Evolutionary conservation across 495 filamentous ascomycete species (phyloP).

Genomic region (Aspergillus coremiiformis): DNA sequence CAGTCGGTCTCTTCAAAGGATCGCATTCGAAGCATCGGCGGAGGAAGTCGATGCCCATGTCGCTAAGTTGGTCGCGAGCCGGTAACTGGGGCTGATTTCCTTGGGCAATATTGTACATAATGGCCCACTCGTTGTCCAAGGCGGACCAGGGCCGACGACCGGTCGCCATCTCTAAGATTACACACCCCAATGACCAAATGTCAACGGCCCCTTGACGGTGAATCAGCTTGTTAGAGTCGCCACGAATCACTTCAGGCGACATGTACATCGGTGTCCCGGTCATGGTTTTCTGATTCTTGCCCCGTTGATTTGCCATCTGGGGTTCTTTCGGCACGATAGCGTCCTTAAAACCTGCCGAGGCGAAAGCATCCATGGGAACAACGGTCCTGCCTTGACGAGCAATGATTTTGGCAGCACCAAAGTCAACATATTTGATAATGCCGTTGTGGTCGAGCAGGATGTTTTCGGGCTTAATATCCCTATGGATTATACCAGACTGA

Average conservation of each 20-base stretch:
- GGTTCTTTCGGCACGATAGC: constrained; percentile 25
- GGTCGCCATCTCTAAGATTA: constrained; percentile 96
- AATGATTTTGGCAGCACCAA: constrained; percentile 95
- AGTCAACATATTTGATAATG: constrained; percentile 98
- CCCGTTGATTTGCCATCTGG: constrained; percentile 25
- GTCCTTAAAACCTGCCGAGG: constrained; percentile 33
- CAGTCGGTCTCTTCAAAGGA: constrained; percentile 67
- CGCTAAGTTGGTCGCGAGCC: constrained; percentile 71
- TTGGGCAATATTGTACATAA: constrained; percentile 99
- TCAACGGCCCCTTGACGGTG: constrained; percentile 83
- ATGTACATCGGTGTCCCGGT: constrained; percentile 99
- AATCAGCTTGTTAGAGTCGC: constrained; percentile 47
- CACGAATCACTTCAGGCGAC: constrained; percentile 97
- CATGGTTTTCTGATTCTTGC: constrained; percentile 80
- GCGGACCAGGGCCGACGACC: constrained; percentile 94
- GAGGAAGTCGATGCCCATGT: constrained; percentile 80
- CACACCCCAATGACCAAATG: constrained; percentile 95
- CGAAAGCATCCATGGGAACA: constrained; percentile 49
- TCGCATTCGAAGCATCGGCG: constrained; percentile 82
- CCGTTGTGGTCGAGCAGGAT: constrained; percentile 96
- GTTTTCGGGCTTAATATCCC: constrained; percentile 98
- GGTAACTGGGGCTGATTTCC: constrained; percentile 87
- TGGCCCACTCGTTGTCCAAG: constrained; percentile 98
- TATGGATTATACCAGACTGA: constrained; percentile 81
- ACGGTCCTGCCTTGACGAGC: constrained; percentile 88